Percentiles rank a stretch among this genome's conserved stretches.
Evolutionary conservation across 768 basidiomycete species (phyloP).

Genomic region (Arthromyces matolae): DNA sequence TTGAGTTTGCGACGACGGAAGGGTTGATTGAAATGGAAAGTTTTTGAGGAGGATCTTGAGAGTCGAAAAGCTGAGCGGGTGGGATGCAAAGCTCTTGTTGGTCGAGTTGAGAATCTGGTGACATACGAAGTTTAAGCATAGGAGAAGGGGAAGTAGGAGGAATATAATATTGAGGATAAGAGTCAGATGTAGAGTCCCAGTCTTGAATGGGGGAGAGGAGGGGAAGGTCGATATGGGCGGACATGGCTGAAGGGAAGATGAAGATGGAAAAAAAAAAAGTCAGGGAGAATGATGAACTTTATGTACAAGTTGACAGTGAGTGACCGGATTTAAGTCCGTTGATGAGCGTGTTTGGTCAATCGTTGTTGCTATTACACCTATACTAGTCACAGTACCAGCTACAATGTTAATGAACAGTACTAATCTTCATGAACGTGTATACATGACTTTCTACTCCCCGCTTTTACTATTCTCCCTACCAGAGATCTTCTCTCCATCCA

Average conservation of each 20-base stretch:
- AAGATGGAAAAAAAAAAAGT: constrained; percentile 20
- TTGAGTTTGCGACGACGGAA: constrained; percentile 24
- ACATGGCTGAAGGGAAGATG: constrained; percentile 43
- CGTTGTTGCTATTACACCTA: too few species aligned
- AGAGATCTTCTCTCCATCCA: too few species aligned
- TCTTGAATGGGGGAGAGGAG: constrained; percentile 52
- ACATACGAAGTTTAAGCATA: constrained; percentile 50
- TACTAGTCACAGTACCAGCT: too few species aligned
- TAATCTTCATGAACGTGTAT: too few species aligned
- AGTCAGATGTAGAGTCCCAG: constrained; percentile 48
- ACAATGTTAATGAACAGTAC: too few species aligned
- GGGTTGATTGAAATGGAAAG: constrained; percentile 33
- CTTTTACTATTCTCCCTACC: too few species aligned
- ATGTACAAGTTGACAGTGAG: constrained; percentile 15
- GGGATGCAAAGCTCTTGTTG: constrained; percentile 58
- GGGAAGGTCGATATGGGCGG: constrained; percentile 59
- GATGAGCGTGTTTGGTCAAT: constrained; percentile 8
- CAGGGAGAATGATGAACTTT: constrained; percentile 23
- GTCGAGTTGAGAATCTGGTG: constrained; percentile 37
- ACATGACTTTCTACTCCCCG: too few species aligned
- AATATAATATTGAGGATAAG: constrained; percentile 46
- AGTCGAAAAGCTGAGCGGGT: too few species aligned
- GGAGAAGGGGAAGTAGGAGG: constrained; percentile 41
- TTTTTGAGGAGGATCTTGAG: constrained; percentile 58
- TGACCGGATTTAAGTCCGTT: constrained; percentile 29